phyloP scores from a whole-genome alignment of 2,329 filamentous ascomycete genomes.

The Trichoderma hamatum region DNA sequence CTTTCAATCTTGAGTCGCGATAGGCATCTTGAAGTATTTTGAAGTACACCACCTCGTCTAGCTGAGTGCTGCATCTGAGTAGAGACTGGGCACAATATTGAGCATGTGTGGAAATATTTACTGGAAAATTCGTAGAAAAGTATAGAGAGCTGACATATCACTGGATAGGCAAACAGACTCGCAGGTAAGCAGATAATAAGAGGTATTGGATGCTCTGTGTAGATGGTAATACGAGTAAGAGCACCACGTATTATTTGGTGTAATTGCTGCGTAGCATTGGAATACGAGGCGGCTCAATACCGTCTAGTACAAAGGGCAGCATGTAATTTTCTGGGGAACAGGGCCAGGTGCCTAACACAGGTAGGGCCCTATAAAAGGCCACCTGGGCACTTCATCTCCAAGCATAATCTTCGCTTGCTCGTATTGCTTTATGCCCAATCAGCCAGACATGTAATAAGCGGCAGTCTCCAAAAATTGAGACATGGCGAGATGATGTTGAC shows the following conservation, averaged over 20 bases:
- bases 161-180: neutral
- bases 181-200: neutral
- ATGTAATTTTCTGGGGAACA: neutral
- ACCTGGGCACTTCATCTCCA: neutral
- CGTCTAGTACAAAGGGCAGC: neutral
- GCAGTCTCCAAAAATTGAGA: neutral
- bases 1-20: slow-evolving; percentile 10
- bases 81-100: neutral
- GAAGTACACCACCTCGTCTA: neutral
- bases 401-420: neutral
- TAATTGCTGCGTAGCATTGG: neutral
- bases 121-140: neutral
- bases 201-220: neutral
- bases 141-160: neutral
- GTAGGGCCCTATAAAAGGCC: neutral
- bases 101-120: neutral
- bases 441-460: neutral
- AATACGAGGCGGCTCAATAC: neutral
- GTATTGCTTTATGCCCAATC: neutral
- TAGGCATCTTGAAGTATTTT: neutral
- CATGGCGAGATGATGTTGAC: neutral
- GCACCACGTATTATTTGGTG: neutral
- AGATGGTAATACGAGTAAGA: neutral
- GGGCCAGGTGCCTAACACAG: neutral
- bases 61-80: too few species aligned